Evolutionary conservation across 2,329 filamentous ascomycete species (phyloP), one percentile per base, ranked within the genome.

Genomic region (Cladophialophora chaetospira): DNA sequence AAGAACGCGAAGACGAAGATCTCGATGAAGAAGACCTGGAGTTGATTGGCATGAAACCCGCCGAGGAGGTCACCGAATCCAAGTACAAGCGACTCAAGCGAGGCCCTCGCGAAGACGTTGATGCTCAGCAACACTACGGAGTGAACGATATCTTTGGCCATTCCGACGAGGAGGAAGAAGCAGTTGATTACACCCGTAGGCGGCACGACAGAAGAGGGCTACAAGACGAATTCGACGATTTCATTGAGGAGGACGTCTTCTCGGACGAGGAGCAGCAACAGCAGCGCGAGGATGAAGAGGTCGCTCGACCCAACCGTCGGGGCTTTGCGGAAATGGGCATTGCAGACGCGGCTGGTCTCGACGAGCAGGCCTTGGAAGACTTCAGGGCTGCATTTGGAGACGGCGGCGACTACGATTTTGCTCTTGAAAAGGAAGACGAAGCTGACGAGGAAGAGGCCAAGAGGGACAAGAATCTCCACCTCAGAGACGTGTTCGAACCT

Each of bases 401-500:
- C 69, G 93, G 94, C 54, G 91, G 90, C 63, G 94, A 99, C 69
- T 99, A 97, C 70, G 87, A 92, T 66, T 99, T 95, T 86, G 94
- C 93, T 6, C 77, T 99, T 45, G 88, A 93, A 50, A 80, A 93
- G 68, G 92, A 97, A 72, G 89, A 94, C 43, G 87, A 91, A 47
- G 88, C 92, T 63, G 82, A 85, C 55, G 89, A 95, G 63, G 86
- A 89, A 45, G 85, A 88, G 55, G 81, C 88, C 63, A 83, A 86
- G 58, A 88, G 90, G 60, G 89, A 95, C 64, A 89, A 92, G 67
- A 87, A 87, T 42, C 84, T 97, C 38, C 91, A 97, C 73, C 83
- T 99, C 61, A 97, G 97, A 76, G 93, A 99, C 70, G 93, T 99
- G 48, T 99, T 99, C 68, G 94, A 99, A 73, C 94, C 94, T 0